These are phyloP conservation scores for Salisapilia sapeloensis DNA, from an alignment of 352 stramenopile species.

Conservation along the genomic window DNA sequence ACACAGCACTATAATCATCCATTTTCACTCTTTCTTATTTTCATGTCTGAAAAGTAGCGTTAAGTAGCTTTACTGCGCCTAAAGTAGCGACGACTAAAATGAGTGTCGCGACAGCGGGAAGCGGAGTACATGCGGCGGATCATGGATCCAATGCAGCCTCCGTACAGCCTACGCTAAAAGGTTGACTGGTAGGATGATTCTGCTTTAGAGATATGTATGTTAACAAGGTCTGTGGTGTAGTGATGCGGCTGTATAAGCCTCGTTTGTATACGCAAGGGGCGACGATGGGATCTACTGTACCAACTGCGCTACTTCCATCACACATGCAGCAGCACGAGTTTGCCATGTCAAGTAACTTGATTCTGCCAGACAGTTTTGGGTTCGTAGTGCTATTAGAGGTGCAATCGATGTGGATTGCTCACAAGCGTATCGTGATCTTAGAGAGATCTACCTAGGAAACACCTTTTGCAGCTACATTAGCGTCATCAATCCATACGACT, in stretches of 20 bases:
- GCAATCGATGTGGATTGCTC: neutral
- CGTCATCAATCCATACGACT: constrained; percentile 82
- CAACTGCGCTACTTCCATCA: constrained; percentile 24
- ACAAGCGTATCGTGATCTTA: constrained; percentile 7
- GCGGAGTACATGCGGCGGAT: neutral
- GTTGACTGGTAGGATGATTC: neutral
- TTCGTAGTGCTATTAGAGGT: constrained; percentile 6
- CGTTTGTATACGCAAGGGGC: constrained; percentile 49
- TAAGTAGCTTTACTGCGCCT: neutral
- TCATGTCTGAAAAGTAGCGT: neutral
- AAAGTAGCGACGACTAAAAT: neutral
- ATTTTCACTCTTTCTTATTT: neutral
- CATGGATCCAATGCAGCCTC: neutral
- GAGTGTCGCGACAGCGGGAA: neutral
- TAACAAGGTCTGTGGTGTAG: constrained; percentile 13
- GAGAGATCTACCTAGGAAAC: constrained; percentile 85
- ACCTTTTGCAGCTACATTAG: constrained; percentile 88
- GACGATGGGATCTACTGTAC: constrained; percentile 33
- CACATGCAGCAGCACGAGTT: constrained; percentile 59
- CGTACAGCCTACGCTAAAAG: constrained; percentile 2
- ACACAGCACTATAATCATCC: constrained; percentile 6
- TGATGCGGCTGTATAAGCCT: constrained; percentile 87
- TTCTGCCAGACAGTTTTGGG: constrained; percentile 84
- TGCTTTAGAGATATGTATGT: neutral
- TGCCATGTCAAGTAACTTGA: constrained; percentile 77